Evolutionary conservation across 2,329 filamentous ascomycete species (phyloP).

Genomic region (Pseudogymnoascus sp.): DNA sequence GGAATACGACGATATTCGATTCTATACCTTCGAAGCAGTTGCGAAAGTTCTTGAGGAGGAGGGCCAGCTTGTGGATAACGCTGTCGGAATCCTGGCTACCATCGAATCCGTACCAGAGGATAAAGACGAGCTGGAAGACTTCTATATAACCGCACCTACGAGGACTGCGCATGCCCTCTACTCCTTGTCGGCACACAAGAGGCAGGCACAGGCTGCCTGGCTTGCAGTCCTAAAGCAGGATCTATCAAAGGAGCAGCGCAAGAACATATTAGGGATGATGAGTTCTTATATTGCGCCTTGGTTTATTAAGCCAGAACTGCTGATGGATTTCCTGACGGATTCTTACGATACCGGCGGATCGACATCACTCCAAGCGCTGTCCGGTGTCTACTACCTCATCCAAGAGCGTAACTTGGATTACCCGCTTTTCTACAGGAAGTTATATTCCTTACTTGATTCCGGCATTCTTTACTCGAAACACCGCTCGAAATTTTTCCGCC

Average conservation of each 20-base stretch:
- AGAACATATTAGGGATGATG: constrained; percentile 67
- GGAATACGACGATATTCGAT: constrained; percentile 76
- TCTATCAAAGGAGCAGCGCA: constrained; percentile 66
- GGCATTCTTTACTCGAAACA: constrained; percentile 89
- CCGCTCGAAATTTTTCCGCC: constrained; percentile 83
- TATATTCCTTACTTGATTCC: constrained; percentile 85
- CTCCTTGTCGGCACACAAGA: constrained; percentile 65
- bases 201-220: constrained; percentile 80
- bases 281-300: constrained; percentile 75
- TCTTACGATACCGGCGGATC: constrained; percentile 83
- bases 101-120: constrained; percentile 65
- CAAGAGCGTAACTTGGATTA: constrained; percentile 93
- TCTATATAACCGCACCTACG: constrained; percentile 57
- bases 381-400: constrained; percentile 91
- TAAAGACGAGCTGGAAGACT: constrained; percentile 58
- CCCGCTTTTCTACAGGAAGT: constrained; percentile 83
- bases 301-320: constrained; percentile 78
- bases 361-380: constrained; percentile 78
- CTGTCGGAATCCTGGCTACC: constrained; percentile 54
- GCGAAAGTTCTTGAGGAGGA: constrained; percentile 44
- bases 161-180: constrained; percentile 60
- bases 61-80: constrained; percentile 42
- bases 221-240: constrained; percentile 63
- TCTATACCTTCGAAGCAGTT: constrained; percentile 69
- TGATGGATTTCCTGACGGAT: constrained; percentile 96